These are phyloP conservation scores for Cavenderia fasciculata DNA, from an alignment of 78 protist genomes.

Conservation along the genomic window DNA sequence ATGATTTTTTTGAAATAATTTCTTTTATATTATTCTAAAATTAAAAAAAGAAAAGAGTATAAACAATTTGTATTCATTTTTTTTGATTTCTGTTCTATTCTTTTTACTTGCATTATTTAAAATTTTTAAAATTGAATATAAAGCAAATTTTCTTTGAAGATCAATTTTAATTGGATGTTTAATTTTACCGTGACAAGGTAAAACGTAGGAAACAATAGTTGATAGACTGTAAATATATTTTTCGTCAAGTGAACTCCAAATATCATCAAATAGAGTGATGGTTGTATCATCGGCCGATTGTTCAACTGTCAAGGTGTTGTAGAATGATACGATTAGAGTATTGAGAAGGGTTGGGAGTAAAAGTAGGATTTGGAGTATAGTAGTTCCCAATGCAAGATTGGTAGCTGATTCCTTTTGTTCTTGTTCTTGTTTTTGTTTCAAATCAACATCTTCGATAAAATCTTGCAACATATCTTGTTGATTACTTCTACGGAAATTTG, in stretches of 20 bases:
- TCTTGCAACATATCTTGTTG: no score
- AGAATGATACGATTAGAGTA: neutral
- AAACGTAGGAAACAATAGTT: neutral
- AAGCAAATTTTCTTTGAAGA: constrained; percentile 18
- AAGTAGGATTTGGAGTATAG: neutral
- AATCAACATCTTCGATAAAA: no score
- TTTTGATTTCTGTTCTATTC: neutral
- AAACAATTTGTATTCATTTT: neutral
- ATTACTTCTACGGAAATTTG: constrained; percentile 7
- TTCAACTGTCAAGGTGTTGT: no score
- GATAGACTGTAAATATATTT: neutral
- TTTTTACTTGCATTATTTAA: neutral
- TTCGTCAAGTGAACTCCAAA: neutral
- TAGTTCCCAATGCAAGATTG: neutral
- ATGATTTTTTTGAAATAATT: neutral
- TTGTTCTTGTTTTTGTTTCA: no score
- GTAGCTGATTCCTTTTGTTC: neutral
- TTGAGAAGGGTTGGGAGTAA: neutral
- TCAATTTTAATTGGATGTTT: neutral
- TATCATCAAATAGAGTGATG: neutral
- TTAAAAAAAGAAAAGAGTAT: neutral
- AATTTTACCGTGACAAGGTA: neutral
- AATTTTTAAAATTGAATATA: constrained; percentile 4
- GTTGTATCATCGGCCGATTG: neutral
- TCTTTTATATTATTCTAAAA: neutral